A percentile compares a stretch with the other conserved stretches of the same genome.
These are phyloP conservation scores for Hanseniaspora guilliermondii DNA, from an alignment of 805 yeast species.

Conservation along the genomic window DNA sequence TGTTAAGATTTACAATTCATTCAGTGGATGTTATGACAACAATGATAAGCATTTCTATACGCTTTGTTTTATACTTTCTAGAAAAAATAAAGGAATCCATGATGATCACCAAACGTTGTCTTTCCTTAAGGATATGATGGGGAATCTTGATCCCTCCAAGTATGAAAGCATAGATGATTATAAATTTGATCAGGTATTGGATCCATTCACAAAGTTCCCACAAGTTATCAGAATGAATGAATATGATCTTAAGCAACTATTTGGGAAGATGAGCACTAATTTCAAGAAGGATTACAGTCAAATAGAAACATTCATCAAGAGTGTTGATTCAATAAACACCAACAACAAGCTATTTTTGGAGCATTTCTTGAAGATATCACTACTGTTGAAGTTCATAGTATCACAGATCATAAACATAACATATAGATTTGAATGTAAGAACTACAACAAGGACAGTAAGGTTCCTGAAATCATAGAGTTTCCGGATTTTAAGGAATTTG, in stretches of 20 bases:
- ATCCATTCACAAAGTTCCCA: constrained; percentile 3
- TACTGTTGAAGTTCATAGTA: constrained; percentile 5
- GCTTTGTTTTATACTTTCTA: not conserved
- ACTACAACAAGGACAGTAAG: not conserved
- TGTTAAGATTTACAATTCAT: not conserved
- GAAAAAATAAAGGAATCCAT: not conserved
- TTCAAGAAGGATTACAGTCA: not conserved
- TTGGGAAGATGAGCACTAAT: not conserved
- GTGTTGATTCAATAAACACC: not conserved
- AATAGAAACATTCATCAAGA: not conserved
- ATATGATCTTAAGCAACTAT: not conserved
- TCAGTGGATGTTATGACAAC: not conserved
- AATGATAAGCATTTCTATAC: constrained; percentile 1
- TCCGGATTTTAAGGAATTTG: constrained; percentile 4
- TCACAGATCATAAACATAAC: constrained; percentile 6
- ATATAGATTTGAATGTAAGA: not conserved
- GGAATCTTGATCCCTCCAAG: not conserved
- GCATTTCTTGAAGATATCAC: constrained; percentile 2
- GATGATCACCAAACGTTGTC: not conserved
- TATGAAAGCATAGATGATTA: not conserved
- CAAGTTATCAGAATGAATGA: constrained; percentile 5
- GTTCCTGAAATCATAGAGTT: not conserved
- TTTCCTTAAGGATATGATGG: not conserved
- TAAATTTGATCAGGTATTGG: not conserved
- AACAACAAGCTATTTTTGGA: not conserved